A percentile compares a stretch with the other conserved stretches of the same genome.
phyloP scores from a whole-genome alignment of 176 grass and related monocot genomes.

The Lolium multiflorum region DNA sequence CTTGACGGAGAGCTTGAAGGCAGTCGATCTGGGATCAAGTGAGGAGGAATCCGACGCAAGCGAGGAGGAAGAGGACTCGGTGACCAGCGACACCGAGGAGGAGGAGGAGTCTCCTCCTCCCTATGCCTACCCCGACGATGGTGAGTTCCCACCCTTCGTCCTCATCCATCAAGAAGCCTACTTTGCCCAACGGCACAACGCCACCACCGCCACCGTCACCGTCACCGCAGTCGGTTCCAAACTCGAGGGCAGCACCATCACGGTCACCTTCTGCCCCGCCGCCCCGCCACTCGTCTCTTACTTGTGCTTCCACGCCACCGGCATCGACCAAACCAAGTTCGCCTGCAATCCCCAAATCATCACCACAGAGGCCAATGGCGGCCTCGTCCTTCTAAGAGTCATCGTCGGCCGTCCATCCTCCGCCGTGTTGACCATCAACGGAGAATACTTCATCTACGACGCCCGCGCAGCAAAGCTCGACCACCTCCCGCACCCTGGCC shows the following conservation, averaged over 20 bases:
- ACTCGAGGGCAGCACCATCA: neutral
- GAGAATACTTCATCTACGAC: slow-evolving; percentile 21
- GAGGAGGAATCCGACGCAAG: neutral
- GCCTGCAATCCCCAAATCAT: neutral
- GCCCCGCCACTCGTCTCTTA: neutral
- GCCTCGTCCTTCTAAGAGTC: slow-evolving; percentile 4
- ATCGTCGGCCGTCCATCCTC: neutral
- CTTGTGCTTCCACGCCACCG: neutral
- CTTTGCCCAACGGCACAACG: neutral
- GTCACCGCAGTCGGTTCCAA: neutral
- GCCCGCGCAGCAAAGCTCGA: slow-evolving; percentile 2
- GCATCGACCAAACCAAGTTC: neutral
- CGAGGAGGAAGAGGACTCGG: neutral
- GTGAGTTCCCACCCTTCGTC: neutral
- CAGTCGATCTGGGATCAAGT: slow-evolving; percentile 8
- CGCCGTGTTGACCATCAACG: neutral
- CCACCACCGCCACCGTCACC: slow-evolving; percentile 19
- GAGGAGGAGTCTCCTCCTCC: neutral
- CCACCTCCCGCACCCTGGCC: slow-evolving; percentile 4
- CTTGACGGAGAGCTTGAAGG: neutral
- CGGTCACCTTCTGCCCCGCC: slow-evolving; percentile 13
- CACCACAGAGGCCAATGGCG: neutral
- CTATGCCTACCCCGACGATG: neutral
- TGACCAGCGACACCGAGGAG: neutral
- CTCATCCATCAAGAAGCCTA: neutral